Evolutionary conservation across 2,329 filamentous ascomycete species (phyloP).

Genomic region (Trichophaea hybrida): DNA sequence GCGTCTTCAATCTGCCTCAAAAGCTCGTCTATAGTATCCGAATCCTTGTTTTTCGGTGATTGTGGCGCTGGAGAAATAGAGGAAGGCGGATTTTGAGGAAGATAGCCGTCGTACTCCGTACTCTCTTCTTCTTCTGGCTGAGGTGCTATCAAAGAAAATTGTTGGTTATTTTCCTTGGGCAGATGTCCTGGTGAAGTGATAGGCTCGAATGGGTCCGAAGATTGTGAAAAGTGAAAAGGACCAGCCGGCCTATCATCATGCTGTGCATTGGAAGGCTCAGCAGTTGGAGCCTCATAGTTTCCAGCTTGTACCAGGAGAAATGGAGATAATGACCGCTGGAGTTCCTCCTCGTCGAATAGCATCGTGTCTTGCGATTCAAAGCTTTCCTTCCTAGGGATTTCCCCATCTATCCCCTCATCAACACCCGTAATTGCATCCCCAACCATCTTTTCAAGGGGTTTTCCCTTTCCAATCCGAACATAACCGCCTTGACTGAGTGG

Average conservation of each 20-base stretch:
- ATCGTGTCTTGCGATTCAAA: conserved; percentile 13
- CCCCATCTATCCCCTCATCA: background rate
- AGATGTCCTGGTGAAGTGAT: background rate
- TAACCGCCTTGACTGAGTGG: conserved; percentile 14
- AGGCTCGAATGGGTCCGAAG: background rate
- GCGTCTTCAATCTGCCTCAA: background rate
- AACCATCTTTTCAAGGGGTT: background rate
- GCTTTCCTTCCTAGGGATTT: background rate
- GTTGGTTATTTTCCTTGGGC: background rate
- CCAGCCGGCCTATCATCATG: background rate
- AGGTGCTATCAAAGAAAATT: background rate
- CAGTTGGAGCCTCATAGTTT: background rate
- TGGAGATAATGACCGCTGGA: background rate
- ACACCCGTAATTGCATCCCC: background rate
- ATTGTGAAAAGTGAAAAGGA: background rate
- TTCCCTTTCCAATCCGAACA: conserved; percentile 13
- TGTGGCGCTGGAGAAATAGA: background rate
- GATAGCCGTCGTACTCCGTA: background rate
- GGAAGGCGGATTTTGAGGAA: background rate
- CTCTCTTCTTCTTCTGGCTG: background rate
- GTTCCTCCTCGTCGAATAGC: conserved; percentile 10
- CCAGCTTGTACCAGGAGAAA: background rate
- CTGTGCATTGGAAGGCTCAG: background rate
- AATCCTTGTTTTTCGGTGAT: background rate
- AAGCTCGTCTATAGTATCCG: background rate